Percentiles rank a stretch among this genome's conserved stretches.
phyloP scores from a whole-genome alignment of 306 rosid species.

The Cucurbita maxima region DNA sequence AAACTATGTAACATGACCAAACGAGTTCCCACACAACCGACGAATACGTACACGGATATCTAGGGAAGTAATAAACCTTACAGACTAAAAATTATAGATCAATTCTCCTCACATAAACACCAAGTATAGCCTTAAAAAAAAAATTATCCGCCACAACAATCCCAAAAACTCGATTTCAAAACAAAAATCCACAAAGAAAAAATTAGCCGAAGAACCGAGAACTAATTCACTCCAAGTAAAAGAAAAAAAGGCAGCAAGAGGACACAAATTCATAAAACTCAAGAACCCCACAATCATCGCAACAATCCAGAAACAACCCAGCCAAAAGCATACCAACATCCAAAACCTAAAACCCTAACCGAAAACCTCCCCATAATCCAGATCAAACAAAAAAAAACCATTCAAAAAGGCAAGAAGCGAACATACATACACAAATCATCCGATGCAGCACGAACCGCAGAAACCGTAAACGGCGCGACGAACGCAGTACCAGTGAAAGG shows the following conservation, averaged over 20 bases:
- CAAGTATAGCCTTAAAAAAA: background rate
- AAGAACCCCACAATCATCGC: background rate
- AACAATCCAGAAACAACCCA: background rate
- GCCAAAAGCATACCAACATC: background rate
- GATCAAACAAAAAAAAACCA: background rate
- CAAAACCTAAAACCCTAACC: slow-evolving; percentile 3
- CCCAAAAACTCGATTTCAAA: background rate
- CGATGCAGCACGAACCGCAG: background rate
- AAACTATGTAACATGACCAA: background rate
- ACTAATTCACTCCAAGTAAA: background rate
- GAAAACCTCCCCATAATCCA: background rate
- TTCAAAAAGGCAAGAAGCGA: background rate
- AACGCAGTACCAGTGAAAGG: background rate
- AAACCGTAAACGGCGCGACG: background rate
- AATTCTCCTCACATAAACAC: background rate
- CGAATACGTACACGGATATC: background rate
- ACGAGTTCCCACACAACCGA: background rate
- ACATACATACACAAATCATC: background rate
- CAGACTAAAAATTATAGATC: background rate
- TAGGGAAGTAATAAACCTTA: background rate
- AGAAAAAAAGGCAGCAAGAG: background rate
- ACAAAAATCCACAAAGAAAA: background rate
- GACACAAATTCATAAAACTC: background rate
- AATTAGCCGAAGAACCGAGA: background rate
- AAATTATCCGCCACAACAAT: background rate